Conservation (phyloP, 306 rosid species). For the Albizia julibrissin region DNA sequence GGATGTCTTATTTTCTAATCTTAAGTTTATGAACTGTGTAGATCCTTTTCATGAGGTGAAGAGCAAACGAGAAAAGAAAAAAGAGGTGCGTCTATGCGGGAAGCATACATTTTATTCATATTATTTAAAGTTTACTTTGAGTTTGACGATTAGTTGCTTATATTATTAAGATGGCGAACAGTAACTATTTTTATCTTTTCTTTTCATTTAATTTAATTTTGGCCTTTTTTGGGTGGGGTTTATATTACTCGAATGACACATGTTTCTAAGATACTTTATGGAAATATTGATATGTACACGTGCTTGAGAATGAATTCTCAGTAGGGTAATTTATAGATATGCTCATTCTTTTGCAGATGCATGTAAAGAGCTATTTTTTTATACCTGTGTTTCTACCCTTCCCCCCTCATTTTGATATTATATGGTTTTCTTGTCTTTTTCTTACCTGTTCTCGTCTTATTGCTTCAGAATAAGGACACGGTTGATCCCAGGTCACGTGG, state of each 20-base stretch:
- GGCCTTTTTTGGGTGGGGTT: background rate
- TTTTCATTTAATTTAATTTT: background rate
- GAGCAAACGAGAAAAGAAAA: conserved; percentile 97
- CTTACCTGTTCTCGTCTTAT: conserved; percentile 7
- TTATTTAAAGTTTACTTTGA: background rate
- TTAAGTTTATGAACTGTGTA: conserved; percentile 45
- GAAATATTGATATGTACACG: background rate
- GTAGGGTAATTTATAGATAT: background rate
- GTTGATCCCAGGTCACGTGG: conserved; percentile 69
- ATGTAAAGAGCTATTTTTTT: conserved; percentile 1
- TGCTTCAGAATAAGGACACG: conserved; percentile 66
- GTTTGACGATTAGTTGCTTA: conserved; percentile 6
- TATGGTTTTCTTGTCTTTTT: background rate
- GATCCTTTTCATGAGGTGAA: conserved; percentile 98
- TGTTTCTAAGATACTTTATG: background rate
- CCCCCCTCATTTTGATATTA: background rate
- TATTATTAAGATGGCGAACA: background rate
- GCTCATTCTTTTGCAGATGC: conserved; percentile 1
- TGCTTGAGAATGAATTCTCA: background rate
- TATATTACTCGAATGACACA: background rate
- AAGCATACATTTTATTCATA: conserved; percentile 12
- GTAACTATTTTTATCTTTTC: background rate
- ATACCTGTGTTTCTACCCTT: background rate
- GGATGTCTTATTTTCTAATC: conserved; percentile 36
- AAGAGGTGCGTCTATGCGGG: conserved; percentile 64